phyloP scores from a whole-genome alignment of 306 rosid genomes.

The Oxytropis ochrocephala region DNA sequence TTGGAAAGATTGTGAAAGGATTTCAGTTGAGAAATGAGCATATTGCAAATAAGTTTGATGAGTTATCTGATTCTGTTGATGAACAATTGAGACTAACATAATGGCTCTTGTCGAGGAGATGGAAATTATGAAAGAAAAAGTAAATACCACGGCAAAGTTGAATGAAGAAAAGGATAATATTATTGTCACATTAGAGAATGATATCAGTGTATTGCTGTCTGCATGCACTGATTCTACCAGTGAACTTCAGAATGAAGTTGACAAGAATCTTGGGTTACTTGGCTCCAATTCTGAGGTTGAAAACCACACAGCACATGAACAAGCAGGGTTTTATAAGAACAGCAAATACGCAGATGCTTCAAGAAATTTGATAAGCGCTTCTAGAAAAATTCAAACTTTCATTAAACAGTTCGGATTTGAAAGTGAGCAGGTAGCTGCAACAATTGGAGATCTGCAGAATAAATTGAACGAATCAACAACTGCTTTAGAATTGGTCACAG shows the following conservation, averaged over 20 bases:
- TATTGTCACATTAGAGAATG: slow-evolving; percentile 43
- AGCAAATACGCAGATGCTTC: slow-evolving; percentile 34
- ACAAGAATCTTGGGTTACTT: slow-evolving; percentile 41
- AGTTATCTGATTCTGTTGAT: slow-evolving; percentile 51
- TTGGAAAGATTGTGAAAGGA: slow-evolving; percentile 49
- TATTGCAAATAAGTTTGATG: slow-evolving; percentile 49
- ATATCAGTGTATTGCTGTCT: slow-evolving; percentile 46
- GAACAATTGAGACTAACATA: slow-evolving; percentile 42
- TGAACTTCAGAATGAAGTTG: slow-evolving; percentile 62
- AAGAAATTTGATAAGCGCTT: slow-evolving; percentile 45
- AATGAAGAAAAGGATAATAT: slow-evolving; percentile 57
- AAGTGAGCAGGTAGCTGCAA: slow-evolving; percentile 40
- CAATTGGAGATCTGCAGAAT: slow-evolving; percentile 56
- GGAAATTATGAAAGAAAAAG: slow-evolving; percentile 49
- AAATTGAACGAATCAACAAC: slow-evolving; percentile 43
- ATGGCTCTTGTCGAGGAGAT: slow-evolving; percentile 28
- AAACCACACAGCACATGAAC: slow-evolving; percentile 31
- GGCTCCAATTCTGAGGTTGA: slow-evolving; percentile 47
- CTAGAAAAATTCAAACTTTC: slow-evolving; percentile 47
- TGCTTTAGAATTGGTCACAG: slow-evolving; percentile 41
- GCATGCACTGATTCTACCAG: slow-evolving; percentile 53
- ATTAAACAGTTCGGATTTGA: slow-evolving; percentile 44
- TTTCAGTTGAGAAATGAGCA: slow-evolving; percentile 48
- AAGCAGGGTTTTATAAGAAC: slow-evolving; percentile 24
- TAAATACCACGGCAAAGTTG: slow-evolving; percentile 36